Evolutionary conservation across 345 rosid genomes (phyloP), one percentile per base, ranked within the genome.

Genomic region (Eucalyptus pauciflora): DNA sequence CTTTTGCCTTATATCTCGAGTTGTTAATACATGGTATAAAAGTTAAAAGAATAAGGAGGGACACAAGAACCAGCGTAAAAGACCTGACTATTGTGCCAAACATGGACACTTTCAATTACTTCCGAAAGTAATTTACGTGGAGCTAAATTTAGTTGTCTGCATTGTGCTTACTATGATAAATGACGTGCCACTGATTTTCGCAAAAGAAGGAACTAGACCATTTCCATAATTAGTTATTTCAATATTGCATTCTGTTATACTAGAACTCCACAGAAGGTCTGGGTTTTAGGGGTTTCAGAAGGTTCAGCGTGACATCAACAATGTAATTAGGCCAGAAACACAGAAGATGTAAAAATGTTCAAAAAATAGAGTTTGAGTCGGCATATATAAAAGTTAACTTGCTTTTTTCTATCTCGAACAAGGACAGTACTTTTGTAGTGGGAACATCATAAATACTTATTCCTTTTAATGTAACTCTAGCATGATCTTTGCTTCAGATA

Each of bases 231-330:
- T 18, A 33, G 46, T 71, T 71, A 37, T 37, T 10, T 71, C 81
- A 71, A 71, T 2, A 37, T 18, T 37, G 81, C 46, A 71, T 18
- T 18, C 46, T 71, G 27, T 37, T 18, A 71, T 33, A 16, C 43
- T 69, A 31, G 43, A 69, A 31, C 43, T 15, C 33, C 79, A 69
- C 24, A 58, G 4, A 24, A 13, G 69, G 33, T 62, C 31, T 60
- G 1, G 69, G 62, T 60, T 60, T 62, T 1, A 62, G 16, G 7
- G 64, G 60, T 58, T 60, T 60, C 16, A 62, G 69, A 62, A 29
- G 69, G 69, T 27, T 27, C 1, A 27, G 31, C 1, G 0, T 27
- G 7, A 62, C n/a, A 13, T 0, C 1, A 0, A 29, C 8, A 29
- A 29, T 13, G 37, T 62, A 62, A 29, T 13, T 27, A 27, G 33